Evolutionary conservation across 148 eudicot species (phyloP), one percentile per base, ranked within the genome.

Genomic region (Cornus kousa): DNA sequence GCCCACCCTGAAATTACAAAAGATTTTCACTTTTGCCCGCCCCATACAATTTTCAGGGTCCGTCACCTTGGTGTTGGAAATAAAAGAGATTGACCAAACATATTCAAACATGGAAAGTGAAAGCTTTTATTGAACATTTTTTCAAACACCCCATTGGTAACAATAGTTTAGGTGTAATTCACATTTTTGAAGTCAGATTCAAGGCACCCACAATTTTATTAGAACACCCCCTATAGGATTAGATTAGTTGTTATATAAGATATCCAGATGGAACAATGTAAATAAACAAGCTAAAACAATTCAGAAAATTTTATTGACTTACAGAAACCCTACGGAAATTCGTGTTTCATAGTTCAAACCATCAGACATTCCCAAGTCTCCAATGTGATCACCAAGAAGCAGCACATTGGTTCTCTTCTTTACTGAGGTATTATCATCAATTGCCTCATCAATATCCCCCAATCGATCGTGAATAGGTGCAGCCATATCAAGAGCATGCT

Each of bases 321-420:
- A 94, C 98, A 94, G 85, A 79, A 94, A 94, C 55, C 98, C 98
- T 68, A 92, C 93, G 64, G 97, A 91, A 82, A 94, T 92, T 71
- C 95, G 88, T 55, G 95, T 91, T 67, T 89, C 86, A 82, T 91
- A 94, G 72, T 88, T 84, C 72, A 94, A 82, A 75, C 98, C 98
- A 82, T 94, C 97, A 16, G 98, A 94, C 98, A 94, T 94, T 79
- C 98, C 91, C 80, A 94, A 83, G 89, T 94, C 98, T 82, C 98
- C 98, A 72, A 88, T 81, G 83, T 94, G 98, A 87, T 94, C 98
- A 78, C 98, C 98, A 31, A 94, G 91, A 78, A 94, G 98, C 71
- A 94, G 81, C 65, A 94, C 98, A 73, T 91, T 94, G 35, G 93
- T 94, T 82, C 98, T 91, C 81, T 82, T 83, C 82, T 90, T 94